Conservation (phyloP, 768 basidiomycete species). For the Tephrocybe sp. region DNA sequence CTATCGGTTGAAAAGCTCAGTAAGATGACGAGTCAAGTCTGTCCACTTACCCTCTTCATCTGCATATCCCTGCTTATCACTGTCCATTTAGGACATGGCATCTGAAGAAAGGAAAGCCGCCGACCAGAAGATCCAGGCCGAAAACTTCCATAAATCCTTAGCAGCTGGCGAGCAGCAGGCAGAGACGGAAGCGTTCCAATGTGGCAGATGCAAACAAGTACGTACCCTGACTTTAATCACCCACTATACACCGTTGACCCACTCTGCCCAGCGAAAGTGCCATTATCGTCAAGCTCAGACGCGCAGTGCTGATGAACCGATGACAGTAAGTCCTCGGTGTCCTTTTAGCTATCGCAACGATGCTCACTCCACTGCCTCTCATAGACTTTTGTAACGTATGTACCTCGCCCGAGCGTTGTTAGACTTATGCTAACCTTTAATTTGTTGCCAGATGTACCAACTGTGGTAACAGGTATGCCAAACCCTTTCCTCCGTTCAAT, state of each 20-base stretch:
- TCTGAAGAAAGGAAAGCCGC: slow-evolving; percentile 87
- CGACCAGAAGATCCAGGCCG: slow-evolving; percentile 77
- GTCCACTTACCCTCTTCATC: slow-evolving; percentile 16
- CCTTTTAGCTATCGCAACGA: neutral
- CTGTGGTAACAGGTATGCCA: slow-evolving; percentile 31
- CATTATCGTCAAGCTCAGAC: slow-evolving; percentile 97
- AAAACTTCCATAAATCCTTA: slow-evolving; percentile 89
- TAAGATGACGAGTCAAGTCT: slow-evolving; percentile 79
- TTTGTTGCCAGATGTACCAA: slow-evolving; percentile 18
- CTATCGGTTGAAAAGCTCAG: slow-evolving; percentile 68
- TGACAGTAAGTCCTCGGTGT: slow-evolving; percentile 68
- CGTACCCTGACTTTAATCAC: slow-evolving; percentile 13
- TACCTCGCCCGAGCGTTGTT: neutral
- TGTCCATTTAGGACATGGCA: slow-evolving; percentile 79
- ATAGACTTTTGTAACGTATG: slow-evolving; percentile 87
- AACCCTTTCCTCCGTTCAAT: neutral
- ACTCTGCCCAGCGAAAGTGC: slow-evolving; percentile 64
- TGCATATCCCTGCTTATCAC: neutral
- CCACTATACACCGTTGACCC: neutral
- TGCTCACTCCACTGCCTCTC: slow-evolving; percentile 2
- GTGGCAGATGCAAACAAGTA: slow-evolving; percentile 89
- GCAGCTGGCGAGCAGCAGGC: slow-evolving; percentile 89
- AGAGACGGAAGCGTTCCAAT: slow-evolving; percentile 98
- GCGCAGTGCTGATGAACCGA: slow-evolving; percentile 96
- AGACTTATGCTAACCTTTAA: slow-evolving; percentile 1